Conservation (phyloP, 495 filamentous ascomycete genomes). For the Daldinia decipiens region DNA sequence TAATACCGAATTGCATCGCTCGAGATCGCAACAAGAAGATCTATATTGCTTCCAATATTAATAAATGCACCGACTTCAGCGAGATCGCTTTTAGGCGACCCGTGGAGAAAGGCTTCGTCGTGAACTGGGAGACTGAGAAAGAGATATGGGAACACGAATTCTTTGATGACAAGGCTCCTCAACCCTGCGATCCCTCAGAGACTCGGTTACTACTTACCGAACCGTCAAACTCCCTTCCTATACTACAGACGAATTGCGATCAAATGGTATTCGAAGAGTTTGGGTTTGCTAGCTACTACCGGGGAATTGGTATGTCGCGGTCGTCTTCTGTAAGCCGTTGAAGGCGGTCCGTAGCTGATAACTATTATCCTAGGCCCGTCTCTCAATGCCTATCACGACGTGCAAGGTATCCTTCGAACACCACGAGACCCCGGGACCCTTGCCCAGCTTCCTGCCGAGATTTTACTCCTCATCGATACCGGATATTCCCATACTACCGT, state of each 20-base stretch:
- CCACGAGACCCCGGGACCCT: slow-evolving; percentile 55
- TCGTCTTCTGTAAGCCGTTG: neutral
- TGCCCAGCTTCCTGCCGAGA: slow-evolving; percentile 72
- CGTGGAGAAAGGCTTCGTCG: slow-evolving; percentile 93
- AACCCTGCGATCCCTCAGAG: slow-evolving; percentile 77
- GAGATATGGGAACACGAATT: slow-evolving; percentile 96
- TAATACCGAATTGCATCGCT: slow-evolving; percentile 89
- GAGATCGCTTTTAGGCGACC: slow-evolving; percentile 88
- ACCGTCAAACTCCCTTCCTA: slow-evolving; percentile 84
- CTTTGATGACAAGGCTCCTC: slow-evolving; percentile 75
- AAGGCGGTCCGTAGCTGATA: slow-evolving; percentile 9
- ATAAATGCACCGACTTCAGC: slow-evolving; percentile 85
- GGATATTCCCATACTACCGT: slow-evolving; percentile 96
- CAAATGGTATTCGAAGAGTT: slow-evolving; percentile 99
- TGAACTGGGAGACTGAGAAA: slow-evolving; percentile 96
- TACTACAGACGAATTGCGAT: slow-evolving; percentile 87
- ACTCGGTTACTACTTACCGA: slow-evolving; percentile 88
- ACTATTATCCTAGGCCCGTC: slow-evolving; percentile 56
- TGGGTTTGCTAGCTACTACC: slow-evolving; percentile 87
- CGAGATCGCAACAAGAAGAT: slow-evolving; percentile 80
- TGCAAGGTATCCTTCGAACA: slow-evolving; percentile 69
- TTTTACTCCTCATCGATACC: slow-evolving; percentile 86
- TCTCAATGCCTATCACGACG: slow-evolving; percentile 86
- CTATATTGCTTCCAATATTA: slow-evolving; percentile 83
- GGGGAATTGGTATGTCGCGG: slow-evolving; percentile 69